A percentile compares a stretch with the other conserved stretches of the same genome.
phyloP scores from a whole-genome alignment of 257 asterid species.

The Parsonsia alboflavescens region DNA sequence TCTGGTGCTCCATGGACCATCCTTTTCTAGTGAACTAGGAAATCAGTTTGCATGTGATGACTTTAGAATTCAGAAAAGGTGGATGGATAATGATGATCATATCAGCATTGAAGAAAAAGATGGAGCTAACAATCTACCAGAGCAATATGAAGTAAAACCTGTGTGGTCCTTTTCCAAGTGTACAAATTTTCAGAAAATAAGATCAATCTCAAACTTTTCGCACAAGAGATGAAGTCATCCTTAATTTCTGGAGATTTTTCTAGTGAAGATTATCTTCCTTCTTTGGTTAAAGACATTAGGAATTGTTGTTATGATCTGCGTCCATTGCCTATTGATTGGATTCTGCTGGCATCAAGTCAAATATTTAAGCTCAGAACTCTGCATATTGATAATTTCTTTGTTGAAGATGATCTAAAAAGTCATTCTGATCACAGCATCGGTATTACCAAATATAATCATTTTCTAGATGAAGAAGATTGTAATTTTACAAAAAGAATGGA shows the following conservation, averaged over 20 bases:
- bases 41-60: conserved; percentile 34
- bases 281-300: conserved; percentile 24
- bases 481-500: conserved; percentile 14
- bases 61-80: conserved; percentile 21
- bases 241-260: conserved; percentile 22
- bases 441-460: conserved; percentile 16
- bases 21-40: conserved; percentile 35
- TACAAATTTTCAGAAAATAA: conserved; percentile 29
- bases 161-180: conserved; percentile 34
- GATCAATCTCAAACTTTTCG: conserved; percentile 23
- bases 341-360: conserved; percentile 32
- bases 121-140: conserved; percentile 28
- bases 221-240: conserved; percentile 27
- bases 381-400: conserved; percentile 27
- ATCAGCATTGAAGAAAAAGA: conserved; percentile 24
- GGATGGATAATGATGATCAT: conserved; percentile 32
- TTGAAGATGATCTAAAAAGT: conserved; percentile 25
- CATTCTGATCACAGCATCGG: conserved; percentile 24
- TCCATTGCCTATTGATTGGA: conserved; percentile 37
- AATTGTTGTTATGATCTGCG: conserved; percentile 26
- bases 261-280: conserved; percentile 22
- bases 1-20: conserved; percentile 30
- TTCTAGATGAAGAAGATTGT: conserved; percentile 30
- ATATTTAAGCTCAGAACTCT: conserved; percentile 23
- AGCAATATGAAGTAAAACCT: conserved; percentile 24